Evolutionary conservation across 2,329 filamentous ascomycete species (phyloP), one percentile per base, ranked within the genome.

Genomic region (Trichophaea hybrida): DNA sequence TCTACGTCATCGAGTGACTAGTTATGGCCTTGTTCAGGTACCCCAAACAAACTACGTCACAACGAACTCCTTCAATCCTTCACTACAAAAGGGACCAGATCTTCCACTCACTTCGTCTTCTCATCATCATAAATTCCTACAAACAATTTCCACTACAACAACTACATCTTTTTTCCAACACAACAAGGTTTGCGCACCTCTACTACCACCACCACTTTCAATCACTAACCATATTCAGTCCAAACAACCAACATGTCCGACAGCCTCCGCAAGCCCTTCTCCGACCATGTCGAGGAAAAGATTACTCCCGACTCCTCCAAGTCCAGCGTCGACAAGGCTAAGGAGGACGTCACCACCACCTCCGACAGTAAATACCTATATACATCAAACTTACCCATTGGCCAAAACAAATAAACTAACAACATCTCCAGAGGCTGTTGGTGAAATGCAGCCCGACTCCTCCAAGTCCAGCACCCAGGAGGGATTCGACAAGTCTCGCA

Each of bases 231-330:
- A 38, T 61, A 65, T 63, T 62, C 59, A 51, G 67, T 43, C 13
- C 10, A 63, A 59, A 70, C 54, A 65, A 70, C 68, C 72, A 79
- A 67, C 70, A 82, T 81, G 79, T 79, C 80, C 76, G 80, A 83
- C 73, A 57, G 72, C 68, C 76, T 75, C 69, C 80, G 80, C 78
- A 83, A 83, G 74, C 79, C 80, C 72, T 76, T 80, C 72, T 69
- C 71, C 66, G 75, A 74, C 70, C 79, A 73, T 72, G 66, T 56
- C 69, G 67, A 57, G 34, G 57, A 64, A 57, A 59, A 60, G 44
- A 32, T 33, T 46, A 64, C 75, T 67, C 80, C 81, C 61, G 76
- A 83, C 71, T 75, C 75, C 69, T 71, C 76, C 72, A 83, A 84
- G 75, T 82, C 80, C 63, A 80, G 79, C 67, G 72, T 75, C 68